These are phyloP conservation scores for Novymonas esmeraldas DNA, from an alignment of 208 protist genomes.

Conservation along the genomic window DNA sequence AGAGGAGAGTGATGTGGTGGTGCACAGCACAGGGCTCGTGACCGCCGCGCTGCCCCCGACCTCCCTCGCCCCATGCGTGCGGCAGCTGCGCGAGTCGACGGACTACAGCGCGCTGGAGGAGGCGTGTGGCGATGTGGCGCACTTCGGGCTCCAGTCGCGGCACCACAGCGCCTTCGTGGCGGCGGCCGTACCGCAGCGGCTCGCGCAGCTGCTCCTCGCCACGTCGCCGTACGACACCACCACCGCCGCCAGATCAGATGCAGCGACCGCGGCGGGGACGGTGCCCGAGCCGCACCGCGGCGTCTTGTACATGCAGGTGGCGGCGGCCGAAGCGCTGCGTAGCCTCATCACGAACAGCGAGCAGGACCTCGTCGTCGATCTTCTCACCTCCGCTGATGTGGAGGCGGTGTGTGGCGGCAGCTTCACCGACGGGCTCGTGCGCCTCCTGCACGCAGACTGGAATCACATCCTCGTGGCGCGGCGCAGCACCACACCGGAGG, in stretches of 20 bases:
- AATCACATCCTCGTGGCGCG: slow-evolving; percentile 34
- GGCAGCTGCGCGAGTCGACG: slow-evolving; percentile 36
- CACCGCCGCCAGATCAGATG: background rate
- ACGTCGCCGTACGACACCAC: slow-evolving; percentile 11
- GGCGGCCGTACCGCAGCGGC: slow-evolving; percentile 45
- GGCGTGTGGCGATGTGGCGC: slow-evolving; percentile 48
- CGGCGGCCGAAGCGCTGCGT: slow-evolving; percentile 62
- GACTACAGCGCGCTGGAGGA: slow-evolving; percentile 59
- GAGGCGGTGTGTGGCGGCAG: slow-evolving; percentile 6
- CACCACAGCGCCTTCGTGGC: slow-evolving; percentile 42
- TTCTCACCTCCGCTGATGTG: slow-evolving; percentile 26
- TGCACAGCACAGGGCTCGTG: background rate
- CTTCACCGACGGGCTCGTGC: slow-evolving; percentile 39
- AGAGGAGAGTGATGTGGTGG: background rate
- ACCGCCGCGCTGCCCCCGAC: background rate
- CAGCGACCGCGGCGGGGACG: background rate
- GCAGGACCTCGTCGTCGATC: slow-evolving; percentile 61
- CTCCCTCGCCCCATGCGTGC: slow-evolving; percentile 41
- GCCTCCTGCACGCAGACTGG: slow-evolving; percentile 39
- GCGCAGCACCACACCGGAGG: slow-evolving; percentile 21
- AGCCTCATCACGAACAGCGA: slow-evolving; percentile 66
- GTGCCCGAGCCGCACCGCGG: slow-evolving; percentile 27
- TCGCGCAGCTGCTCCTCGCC: slow-evolving; percentile 54
- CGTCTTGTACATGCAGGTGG: slow-evolving; percentile 53
- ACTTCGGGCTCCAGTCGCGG: slow-evolving; percentile 46